Conservation (phyloP, 2,329 filamentous ascomycete species). For the Sporothrix variecibatus region DNA sequence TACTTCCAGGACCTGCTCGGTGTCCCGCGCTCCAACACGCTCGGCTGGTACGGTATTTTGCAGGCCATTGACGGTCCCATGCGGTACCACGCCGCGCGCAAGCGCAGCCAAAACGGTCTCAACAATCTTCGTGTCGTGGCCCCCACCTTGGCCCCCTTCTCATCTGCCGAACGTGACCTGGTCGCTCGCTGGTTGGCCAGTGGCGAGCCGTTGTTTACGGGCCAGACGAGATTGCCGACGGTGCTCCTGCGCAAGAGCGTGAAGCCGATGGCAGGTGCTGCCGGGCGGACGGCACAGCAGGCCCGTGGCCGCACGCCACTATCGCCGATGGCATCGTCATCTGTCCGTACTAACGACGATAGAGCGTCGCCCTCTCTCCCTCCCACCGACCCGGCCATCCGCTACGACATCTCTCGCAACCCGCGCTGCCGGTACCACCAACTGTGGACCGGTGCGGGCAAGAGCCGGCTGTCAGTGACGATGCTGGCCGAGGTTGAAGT, state of each 20-base stretch:
- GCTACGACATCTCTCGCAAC: constrained; percentile 7
- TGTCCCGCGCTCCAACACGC: constrained; percentile 5
- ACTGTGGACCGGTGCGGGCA: constrained; percentile 21
- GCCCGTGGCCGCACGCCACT: background rate
- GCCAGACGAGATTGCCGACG: background rate
- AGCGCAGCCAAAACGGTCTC: background rate
- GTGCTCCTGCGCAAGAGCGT: background rate
- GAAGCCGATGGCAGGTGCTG: background rate
- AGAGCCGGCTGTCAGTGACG: constrained; percentile 19
- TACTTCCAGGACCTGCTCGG: background rate
- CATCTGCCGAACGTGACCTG: background rate
- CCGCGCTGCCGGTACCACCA: constrained; percentile 21
- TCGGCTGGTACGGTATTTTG: constrained; percentile 25
- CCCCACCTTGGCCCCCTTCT: background rate
- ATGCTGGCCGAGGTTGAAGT: background rate
- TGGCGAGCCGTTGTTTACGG: constrained; percentile 21
- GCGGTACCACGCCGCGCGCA: background rate
- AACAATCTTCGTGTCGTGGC: background rate
- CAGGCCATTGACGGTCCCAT: background rate
- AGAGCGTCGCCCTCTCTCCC: background rate
- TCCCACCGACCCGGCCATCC: background rate
- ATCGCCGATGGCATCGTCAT: background rate
- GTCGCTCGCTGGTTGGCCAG: constrained; percentile 13
- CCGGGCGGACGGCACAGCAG: background rate
- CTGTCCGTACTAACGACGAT: background rate